Percentiles rank a stretch among this genome's conserved stretches.
Evolutionary conservation across 345 rosid genomes (phyloP).

Genomic region (Eucalyptus caleyi): DNA sequence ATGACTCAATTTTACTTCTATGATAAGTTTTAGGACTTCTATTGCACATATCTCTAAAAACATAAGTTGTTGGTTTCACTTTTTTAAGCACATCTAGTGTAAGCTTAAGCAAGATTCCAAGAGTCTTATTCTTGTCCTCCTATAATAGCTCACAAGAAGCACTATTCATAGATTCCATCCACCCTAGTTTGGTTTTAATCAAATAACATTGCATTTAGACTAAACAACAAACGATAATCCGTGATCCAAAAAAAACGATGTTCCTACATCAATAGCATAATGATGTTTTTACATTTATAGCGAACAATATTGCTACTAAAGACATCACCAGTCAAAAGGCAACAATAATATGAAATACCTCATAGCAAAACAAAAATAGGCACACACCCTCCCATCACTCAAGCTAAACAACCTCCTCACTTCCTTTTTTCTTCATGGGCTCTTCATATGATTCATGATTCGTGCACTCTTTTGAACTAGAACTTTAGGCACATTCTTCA

Average conservation of each 20-base stretch:
- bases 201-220: neutral
- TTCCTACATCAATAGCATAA: too few relatives aligned
- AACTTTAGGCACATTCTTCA: neutral
- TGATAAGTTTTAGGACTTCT: too few relatives aligned
- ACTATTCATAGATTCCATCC: neutral
- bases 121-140: neutral
- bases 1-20: too few relatives aligned
- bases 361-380: neutral
- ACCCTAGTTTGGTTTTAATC: neutral
- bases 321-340: neutral
- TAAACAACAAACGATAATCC: neutral
- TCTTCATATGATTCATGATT: neutral
- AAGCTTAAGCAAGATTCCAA: neutral
- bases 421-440: neutral
- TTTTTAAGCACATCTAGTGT: too few relatives aligned
- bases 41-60: too few relatives aligned
- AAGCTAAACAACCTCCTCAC: neutral
- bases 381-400: neutral
- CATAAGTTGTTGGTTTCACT: too few relatives aligned
- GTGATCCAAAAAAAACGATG: accelerated
- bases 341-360: neutral
- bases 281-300: neutral
- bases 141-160: neutral
- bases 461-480: neutral
- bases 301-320: neutral